Base-by-base conservation (phyloP, 2,329 filamentous ascomycete genomes). In the Pseudopyricularia javanii region DNA sequence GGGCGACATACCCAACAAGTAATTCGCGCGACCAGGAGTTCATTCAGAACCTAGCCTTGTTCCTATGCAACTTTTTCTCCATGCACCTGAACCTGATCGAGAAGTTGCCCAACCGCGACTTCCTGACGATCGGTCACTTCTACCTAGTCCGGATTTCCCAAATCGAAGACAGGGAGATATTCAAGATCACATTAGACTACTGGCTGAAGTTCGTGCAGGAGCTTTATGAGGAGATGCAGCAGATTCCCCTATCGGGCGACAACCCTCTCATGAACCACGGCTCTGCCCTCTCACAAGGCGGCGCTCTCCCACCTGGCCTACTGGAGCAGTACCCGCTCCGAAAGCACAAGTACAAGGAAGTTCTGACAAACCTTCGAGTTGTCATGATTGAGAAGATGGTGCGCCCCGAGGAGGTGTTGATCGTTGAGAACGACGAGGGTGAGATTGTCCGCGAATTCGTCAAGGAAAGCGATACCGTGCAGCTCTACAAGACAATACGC, bases 301-400 rank as follows among this genome's bases (percentile, higher is more conserved):
- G 91, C 47, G 91, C 90, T 2, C 86, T 89, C 50, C 90, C 95
- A 65, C 89, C 91, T 1, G 80, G 75, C 51, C 74, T 91, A n/a
- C 76, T 97, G 56, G 85, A 84, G 61, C 95, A 90, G 68, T 95
- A 95, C 63, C 90, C 91, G 12, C 79, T 98, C 47, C 85, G 94
- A 56, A 98, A 98, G 74, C 91, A 98, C 78, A 97, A 96, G 71
- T 98, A 97, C 70, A 85, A 85, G 58, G 90, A 96, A 65, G 86
- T 98, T 20, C 74, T 98, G 50, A 91, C 91, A 9, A 97, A 95
- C 67, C 76, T 98, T 54, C 85, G 93, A 59, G 86, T 91, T 24
- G 93, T 98, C 59, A 98, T 98, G 93, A 97, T 98, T 57, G 93
- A 98, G 73, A 96, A 96, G 76, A 98, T 98, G 93, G 93, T 98